These are phyloP conservation scores for Dalbergia cultrata DNA, from an alignment of 306 rosid genomes.

Conservation along the genomic window DNA sequence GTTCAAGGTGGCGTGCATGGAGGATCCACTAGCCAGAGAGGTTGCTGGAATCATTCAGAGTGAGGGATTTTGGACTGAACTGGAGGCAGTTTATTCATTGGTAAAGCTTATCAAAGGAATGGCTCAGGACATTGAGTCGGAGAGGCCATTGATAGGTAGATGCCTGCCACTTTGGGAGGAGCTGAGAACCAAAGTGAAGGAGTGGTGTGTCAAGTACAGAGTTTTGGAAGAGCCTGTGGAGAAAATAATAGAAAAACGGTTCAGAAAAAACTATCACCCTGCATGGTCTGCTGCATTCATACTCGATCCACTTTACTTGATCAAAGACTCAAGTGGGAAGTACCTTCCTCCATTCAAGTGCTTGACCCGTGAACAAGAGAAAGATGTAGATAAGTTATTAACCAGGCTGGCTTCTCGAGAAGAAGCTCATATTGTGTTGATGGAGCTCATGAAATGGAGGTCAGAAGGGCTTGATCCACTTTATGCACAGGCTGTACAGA, in stretches of 20 bases:
- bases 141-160: constrained; percentile 81
- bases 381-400: constrained; percentile 84
- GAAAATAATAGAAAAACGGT: constrained; percentile 69
- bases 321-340: constrained; percentile 76
- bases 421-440: constrained; percentile 86
- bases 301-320: constrained; percentile 85
- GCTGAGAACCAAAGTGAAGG: constrained; percentile 74
- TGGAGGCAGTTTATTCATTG: constrained; percentile 79
- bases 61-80: constrained; percentile 79
- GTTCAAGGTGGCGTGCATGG: constrained; percentile 59
- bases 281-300: constrained; percentile 95
- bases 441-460: constrained; percentile 96
- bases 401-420: constrained; percentile 75
- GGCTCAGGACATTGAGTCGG: constrained; percentile 79
- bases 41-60: constrained; percentile 67
- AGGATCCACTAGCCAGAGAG: constrained; percentile 70
- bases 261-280: constrained; percentile 80
- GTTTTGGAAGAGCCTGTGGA: constrained; percentile 70
- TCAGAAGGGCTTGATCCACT: constrained; percentile 91
- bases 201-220: constrained; percentile 79
- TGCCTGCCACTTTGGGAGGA: constrained; percentile 92
- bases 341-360: constrained; percentile 88
- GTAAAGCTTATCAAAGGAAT: constrained; percentile 74
- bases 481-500: constrained; percentile 92
- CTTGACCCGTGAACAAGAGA: constrained; percentile 81